Base-by-base conservation (phyloP, 805 yeast genomes). In the Monosporozyma siamensis region DNA sequence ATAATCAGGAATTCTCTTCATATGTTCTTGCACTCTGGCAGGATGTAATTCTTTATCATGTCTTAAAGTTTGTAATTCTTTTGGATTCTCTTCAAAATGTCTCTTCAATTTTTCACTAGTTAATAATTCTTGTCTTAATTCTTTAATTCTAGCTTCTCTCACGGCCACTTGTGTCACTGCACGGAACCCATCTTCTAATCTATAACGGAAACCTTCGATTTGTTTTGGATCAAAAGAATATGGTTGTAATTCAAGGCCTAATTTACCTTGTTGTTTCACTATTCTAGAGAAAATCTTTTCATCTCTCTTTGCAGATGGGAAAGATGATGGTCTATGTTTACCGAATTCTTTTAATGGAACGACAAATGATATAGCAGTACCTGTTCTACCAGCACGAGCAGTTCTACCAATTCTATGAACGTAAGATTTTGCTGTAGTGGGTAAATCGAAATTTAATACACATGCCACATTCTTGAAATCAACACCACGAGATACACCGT, bases 1-100 rank as follows among this genome's bases (percentile, higher is more conserved):
- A 56, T 92, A 92, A 36, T 85, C 88, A 1, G 98, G 98, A 24
- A 92, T 90, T 61, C 95, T 76, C 61, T 86, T 89, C 67, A 92
- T 71, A 57, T 92, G 95, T 25, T 76, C 67, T 61, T 89, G 96
- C 5, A 79, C 74, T 62, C 95, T 77, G 1, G 89, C 70, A 8
- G 90, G 80, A 56, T 89, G 95, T 44, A 86, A 61, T 50, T 84
- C 95, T 55, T 81, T 84, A 60, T 92, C 98, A 58, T 92, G 98
- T 59, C 96, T 82, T 59, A 92, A 74, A 41, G 83, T 78, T 17
- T 78, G 78, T 54, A 92, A 72, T 65, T 92, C 98, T 58, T 86
- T 94, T 6, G 98, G 98, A 59, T 92, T 92, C 58, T 92, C 97
- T 63, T 90, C 96, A 60, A 92, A 92, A 65, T 87, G 95, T 58